Evolutionary conservation across 495 filamentous ascomycete genomes (phyloP), one percentile per base, ranked within the genome.

Genomic region (Aspergillus heteromorphus): DNA sequence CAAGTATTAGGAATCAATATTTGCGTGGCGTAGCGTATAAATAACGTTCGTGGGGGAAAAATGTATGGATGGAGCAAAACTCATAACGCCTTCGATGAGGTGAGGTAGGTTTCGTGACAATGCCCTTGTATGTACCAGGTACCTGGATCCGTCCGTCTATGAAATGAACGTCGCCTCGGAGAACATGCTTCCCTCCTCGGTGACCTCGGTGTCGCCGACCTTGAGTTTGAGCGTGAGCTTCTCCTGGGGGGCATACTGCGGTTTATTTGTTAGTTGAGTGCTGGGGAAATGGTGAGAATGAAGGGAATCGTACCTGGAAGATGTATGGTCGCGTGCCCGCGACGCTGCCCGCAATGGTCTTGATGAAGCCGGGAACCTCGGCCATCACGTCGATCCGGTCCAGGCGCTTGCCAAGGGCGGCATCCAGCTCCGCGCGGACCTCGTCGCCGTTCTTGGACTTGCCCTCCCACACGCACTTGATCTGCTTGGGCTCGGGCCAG

Each of bases 351-450:
- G 95, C 90, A 68, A 98, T 87, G 45, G 80, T 83, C 83, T 97
- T 98, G 63, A 98, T 86, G 62, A 98, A 95, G 25, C 87, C 88
- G 3, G 93, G 93, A 47, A 97, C 87, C 66, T 98, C 90, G 8
- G 86, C 89, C 92, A 98, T 95, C 51, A 98, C 87, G 69, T 98
- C 95, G 47, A 98, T 82, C 56, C 89, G 84, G 68, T 98, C 95
- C 25, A 87, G 66, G 42, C 82, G 81, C 21, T 81, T 73, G n/a
- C 83, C 88, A 10, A 96, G 73, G 11, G 72, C 60, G 9, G 87
- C 88, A 56, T 87, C 83, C 9, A 97, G 61, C 25, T 77, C 73
- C 7, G 89, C 93, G 41, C 78, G 69, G 30, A 89, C 77, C 2
- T 77, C 66, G 63, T 92, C 85, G 20, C 85, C 86, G 56, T 95